phyloP scores from a whole-genome alignment of 495 filamentous ascomycete species.

The Glarea lozoyensis region DNA sequence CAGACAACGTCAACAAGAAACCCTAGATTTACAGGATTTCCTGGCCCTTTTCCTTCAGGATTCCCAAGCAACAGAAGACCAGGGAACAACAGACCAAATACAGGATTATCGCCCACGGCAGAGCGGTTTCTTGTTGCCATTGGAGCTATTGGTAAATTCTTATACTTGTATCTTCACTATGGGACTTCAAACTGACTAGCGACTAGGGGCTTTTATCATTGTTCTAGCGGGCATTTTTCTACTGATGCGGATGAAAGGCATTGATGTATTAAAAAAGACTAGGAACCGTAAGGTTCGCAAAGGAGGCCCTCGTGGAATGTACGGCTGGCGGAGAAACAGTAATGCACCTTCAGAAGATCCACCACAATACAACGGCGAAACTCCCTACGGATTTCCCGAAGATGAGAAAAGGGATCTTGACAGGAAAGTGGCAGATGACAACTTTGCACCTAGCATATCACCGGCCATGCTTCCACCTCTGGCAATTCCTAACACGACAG shows the following conservation, averaged over 20 bases:
- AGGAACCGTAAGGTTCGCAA: slow-evolving; percentile 6
- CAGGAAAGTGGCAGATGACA: slow-evolving; percentile 4
- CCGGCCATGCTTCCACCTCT: too few relatives aligned
- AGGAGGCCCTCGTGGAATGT: slow-evolving; percentile 11
- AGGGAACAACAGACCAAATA: neutral
- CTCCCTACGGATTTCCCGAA: neutral
- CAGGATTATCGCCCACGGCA: slow-evolving; percentile 18
- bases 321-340: slow-evolving; percentile 12
- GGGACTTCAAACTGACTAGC: neutral
- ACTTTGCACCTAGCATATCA: slow-evolving; percentile 2
- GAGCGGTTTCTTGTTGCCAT: slow-evolving; percentile 37
- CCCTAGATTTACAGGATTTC: neutral
- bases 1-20: neutral
- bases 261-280: slow-evolving; percentile 2
- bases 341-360: slow-evolving; percentile 11
- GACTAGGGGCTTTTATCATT: slow-evolving; percentile 18
- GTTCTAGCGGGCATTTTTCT: slow-evolving; percentile 12
- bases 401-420: slow-evolving; percentile 8
- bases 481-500: slow-evolving; percentile 8
- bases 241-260: slow-evolving; percentile 10
- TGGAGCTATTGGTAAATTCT: slow-evolving; percentile 37
- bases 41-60: neutral
- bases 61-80: neutral
- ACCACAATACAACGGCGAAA: slow-evolving; percentile 8
- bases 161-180: neutral